Base-by-base conservation (phyloP, 768 basidiomycete genomes). In the Dendrothele bispora region DNA sequence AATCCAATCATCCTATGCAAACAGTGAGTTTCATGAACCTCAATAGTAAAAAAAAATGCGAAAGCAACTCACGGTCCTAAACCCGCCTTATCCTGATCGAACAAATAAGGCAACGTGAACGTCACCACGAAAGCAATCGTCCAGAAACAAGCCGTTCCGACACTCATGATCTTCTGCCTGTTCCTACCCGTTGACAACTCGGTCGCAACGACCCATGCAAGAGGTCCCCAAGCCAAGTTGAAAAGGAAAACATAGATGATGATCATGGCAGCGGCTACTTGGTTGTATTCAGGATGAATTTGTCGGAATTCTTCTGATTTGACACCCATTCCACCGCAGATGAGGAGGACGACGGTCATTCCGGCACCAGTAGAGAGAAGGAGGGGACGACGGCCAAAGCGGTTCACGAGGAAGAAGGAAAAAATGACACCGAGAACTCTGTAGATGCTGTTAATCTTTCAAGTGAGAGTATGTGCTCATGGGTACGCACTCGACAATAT, bases 231-330 rank as follows among this genome's bases (percentile, higher is more conserved):
- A 26, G 48, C 39, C 3, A 49, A 34, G 28, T 49, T 49, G 39
- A 49, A 49, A 29, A 43, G 21, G 39, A 48, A 48, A 17, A 48
- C 46, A 28, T 48, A 48, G 38, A 48, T 25, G 38, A 48, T 48
- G 27, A 48, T 48, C 35, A 36, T 39, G 37, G 46, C 35, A 6
- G 46, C 46, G 25, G 39, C 39, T 12, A 39, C 25, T 10, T 35
- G 21, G 26, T 48, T 48, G 25, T 27, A 28, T 39, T 12, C 21
- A 39, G 25, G 35, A 17, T 15, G 20, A 26, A 21, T 48, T 24
- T 25, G 35, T 18, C 11, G 34, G 46, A 39, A 48, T 36, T 14
- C 35, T 48, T 26, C 46, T n/a, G n/a, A n/a, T n/a, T n/a, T n/a
- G n/a, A n/a, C n/a, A n/a, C n/a, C 46, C 10, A 48, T 35, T 5